Evolutionary conservation across 768 basidiomycete genomes (phyloP), one percentile per base, ranked within the genome.

Genomic region (Phanerodontia chrysosporium): DNA sequence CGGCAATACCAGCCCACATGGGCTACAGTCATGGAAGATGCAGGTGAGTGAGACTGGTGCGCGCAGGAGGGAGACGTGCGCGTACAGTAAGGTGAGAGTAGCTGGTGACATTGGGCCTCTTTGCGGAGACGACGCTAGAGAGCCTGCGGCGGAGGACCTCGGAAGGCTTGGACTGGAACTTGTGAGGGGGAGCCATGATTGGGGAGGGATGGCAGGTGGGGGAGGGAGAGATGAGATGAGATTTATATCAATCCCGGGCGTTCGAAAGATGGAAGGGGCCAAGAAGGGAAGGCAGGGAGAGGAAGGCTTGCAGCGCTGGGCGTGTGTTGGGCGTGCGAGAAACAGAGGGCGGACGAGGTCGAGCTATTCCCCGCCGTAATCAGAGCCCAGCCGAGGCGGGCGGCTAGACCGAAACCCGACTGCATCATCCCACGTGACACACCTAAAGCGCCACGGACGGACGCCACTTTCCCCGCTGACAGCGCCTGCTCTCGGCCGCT

Each of bases 1-100:
- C 89, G 2, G 89, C 86, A 51, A 92, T 78, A 66, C 89, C 91
- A 61, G 86, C 89, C 90, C 90, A 93, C 90, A 93, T 91, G 22
- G 90, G 88, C 90, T 92, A 68, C 14, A 36, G 67, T 39, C 32
- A 66, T 32, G 49, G 4, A 22, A 18, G 1, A 32, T 25, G 45
- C 65, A n/a, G 51, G 65, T 28, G 55, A 59, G 57, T 13, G 25
- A 29, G 25, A 28, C n/a, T 54, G 16, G 58, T 24, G 51, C 21
- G 51, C 39, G 30, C 18, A 32, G 13, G 0, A 48, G 42, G n/a
- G 55, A 55, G 22, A 44, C 25, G 35, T 42, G 58, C 51, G 74
- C 84, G 72, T 66, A 90, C 89, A 59, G 83, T 85, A 64, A 90
- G 79, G 64, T 83, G 86, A 60, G 86, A 76, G 69, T 80, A 87